phyloP scores from a whole-genome alignment of 2,329 filamentous ascomycete genomes.

The Plectosphaerella plurivora region DNA sequence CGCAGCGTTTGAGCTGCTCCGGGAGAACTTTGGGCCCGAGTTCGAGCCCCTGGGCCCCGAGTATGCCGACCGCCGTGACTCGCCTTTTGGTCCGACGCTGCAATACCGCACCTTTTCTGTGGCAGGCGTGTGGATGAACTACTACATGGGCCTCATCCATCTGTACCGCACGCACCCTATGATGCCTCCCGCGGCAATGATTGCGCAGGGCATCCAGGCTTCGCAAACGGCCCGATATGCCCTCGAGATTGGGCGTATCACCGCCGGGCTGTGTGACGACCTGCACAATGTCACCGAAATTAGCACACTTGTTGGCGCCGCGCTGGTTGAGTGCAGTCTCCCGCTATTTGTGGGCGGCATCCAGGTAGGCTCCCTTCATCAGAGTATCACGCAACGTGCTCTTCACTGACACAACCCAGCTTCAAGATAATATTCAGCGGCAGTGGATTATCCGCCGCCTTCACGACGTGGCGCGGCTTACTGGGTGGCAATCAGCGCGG shows the following conservation, averaged over 20 bases:
- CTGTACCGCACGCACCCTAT: conserved; percentile 78
- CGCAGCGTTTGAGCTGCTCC: conserved; percentile 64
- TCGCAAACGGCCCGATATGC: conserved; percentile 67
- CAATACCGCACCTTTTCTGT: conserved; percentile 86
- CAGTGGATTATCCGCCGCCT: conserved; percentile 73
- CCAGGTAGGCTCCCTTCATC: conserved; percentile 41
- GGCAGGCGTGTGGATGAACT: conserved; percentile 81
- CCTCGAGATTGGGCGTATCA: conserved; percentile 73
- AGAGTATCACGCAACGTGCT: neutral
- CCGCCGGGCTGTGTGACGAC: conserved; percentile 63
- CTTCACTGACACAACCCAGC: conserved; percentile 39
- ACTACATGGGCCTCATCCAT: conserved; percentile 79
- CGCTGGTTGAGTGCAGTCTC: conserved; percentile 77
- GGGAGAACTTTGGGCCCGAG: conserved; percentile 62
- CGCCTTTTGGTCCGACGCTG: conserved; percentile 78
- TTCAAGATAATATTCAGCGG: conserved; percentile 65
- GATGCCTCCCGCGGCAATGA: conserved; percentile 88
- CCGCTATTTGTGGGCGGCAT: conserved; percentile 84
- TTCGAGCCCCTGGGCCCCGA: conserved; percentile 74
- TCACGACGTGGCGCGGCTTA: conserved; percentile 70
- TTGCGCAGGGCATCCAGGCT: conserved; percentile 76
- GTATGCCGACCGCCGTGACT: conserved; percentile 51
- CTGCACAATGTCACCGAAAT: conserved; percentile 51
- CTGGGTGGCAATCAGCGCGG: conserved; percentile 80
- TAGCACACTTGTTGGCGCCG: conserved; percentile 73